phyloP scores from a whole-genome alignment of 345 rosid species.

The Rhizophora apiculata region DNA sequence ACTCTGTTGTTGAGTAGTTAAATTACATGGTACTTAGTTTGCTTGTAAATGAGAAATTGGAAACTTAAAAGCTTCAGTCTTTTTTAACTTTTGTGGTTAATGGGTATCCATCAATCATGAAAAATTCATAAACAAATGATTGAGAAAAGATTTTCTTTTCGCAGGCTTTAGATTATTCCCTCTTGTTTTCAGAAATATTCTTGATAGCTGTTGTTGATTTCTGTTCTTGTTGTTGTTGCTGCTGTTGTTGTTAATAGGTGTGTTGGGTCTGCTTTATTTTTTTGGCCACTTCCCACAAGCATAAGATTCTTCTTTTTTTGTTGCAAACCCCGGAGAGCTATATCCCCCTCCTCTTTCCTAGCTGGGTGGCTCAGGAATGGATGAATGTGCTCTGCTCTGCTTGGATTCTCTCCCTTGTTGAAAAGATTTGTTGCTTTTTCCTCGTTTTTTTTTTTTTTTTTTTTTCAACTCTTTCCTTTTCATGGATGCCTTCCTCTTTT shows the following conservation, averaged over 20 bases:
- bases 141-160: constrained; percentile 36
- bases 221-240: constrained; percentile 26
- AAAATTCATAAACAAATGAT: constrained; percentile 59
- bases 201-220: constrained; percentile 22
- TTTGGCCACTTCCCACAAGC: constrained; percentile 47
- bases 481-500: constrained; percentile 44
- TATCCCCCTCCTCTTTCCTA: constrained; percentile 10
- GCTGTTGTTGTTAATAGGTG: constrained; percentile 25
- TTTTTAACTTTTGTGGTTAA: constrained; percentile 31
- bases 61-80: constrained; percentile 22
- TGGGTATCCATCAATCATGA: constrained; percentile 63
- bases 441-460: constrained; percentile 5
- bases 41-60: constrained; percentile 9
- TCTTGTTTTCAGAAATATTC: constrained; percentile 56
- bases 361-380: constrained; percentile 28
- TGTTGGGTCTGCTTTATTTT: constrained; percentile 25
- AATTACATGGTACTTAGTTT: constrained; percentile 13
- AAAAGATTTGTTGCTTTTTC: constrained; percentile 45
- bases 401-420: constrained; percentile 39
- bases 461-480: constrained; percentile 35
- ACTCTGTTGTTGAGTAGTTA: constrained; percentile 12
- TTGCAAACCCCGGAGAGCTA: constrained; percentile 27
- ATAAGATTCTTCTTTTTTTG: constrained; percentile 57
- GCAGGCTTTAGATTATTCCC: constrained; percentile 45
- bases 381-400: constrained; percentile 35